Evolutionary conservation across 2,329 filamentous ascomycete species (phyloP).

Genomic region (Dryadomyces quercus-mongolicae): DNA sequence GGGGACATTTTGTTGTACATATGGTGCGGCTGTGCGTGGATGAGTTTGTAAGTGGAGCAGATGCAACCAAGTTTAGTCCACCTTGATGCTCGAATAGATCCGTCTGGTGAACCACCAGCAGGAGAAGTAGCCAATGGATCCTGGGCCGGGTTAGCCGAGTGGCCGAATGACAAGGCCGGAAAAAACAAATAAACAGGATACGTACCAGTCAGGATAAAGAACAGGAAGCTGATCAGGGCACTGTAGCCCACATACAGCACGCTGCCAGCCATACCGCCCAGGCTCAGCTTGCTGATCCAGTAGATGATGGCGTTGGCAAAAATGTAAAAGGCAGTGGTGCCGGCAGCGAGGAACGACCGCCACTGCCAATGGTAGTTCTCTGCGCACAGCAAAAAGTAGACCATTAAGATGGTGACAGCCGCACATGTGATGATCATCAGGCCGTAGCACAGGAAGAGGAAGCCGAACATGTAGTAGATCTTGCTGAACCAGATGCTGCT

Average conservation of each 20-base stretch:
- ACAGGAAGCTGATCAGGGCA: slow-evolving; percentile 74
- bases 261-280: slow-evolving; percentile 73
- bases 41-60: neutral
- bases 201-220: slow-evolving; percentile 86
- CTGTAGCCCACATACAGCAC: slow-evolving; percentile 93
- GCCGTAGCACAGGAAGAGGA: slow-evolving; percentile 93
- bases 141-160: slow-evolving; percentile 33
- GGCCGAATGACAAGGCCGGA: too few relatives aligned
- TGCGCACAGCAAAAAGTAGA: slow-evolving; percentile 90
- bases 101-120: slow-evolving; percentile 90
- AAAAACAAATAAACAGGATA: slow-evolving; percentile 9
- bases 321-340: slow-evolving; percentile 82
- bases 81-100: slow-evolving; percentile 97
- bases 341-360: slow-evolving; percentile 84
- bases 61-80: slow-evolving; percentile 51
- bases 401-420: slow-evolving; percentile 82
- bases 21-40: neutral
- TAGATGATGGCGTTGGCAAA: slow-evolving; percentile 87
- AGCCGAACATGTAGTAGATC: slow-evolving; percentile 99
- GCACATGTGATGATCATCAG: slow-evolving; percentile 95
- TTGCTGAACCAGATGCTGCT: slow-evolving; percentile 97
- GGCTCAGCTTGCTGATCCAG: slow-evolving; percentile 76
- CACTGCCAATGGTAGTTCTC: slow-evolving; percentile 99
- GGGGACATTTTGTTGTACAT: slow-evolving; percentile 1
- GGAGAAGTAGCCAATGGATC: slow-evolving; percentile 88